Base-by-base conservation (phyloP, 2,329 filamentous ascomycete species). In the Penicillium griseofulvum region DNA sequence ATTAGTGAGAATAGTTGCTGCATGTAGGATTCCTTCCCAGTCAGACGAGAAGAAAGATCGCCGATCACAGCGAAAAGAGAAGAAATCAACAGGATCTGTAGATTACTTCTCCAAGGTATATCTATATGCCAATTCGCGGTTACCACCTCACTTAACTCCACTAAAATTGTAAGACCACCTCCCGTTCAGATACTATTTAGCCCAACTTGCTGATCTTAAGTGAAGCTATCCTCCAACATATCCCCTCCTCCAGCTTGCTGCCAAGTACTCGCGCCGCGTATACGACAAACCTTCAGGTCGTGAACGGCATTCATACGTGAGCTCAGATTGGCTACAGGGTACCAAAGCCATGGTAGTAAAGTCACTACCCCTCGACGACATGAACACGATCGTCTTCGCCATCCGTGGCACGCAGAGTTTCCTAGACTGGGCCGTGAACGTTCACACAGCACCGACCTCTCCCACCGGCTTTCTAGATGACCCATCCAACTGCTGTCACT, bases 271-370 rank as follows among this genome's bases (percentile, higher is more conserved):
- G 0, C 83, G 88, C 58, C 80, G 83, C 34, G 90, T 89, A 2
- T 96, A 96, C 70, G 80, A 83, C 39, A 81, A 81, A 34, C 86
- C 89, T 0, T 75, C 76, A 0, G 82, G 82, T 1, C 76, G 80
- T 22, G 88, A 91, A 71, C 80, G 80, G 12, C 84, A 89, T 63
- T 81, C 86, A 2, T 88, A 89, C 62, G 81, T 94, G 34, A 80
- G 86, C 34, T 84, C 88, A 4, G 85, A 91, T 70, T 89, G 86
- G 81, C 80, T 81, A 19, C 80, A 82, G 4, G 89, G 89, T n/a
- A 88, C 89, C 1, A 93, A 92, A 69, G 88, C 90, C 24, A 93
- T 93, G 87, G 85, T 89, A 16, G 86, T 95, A 68, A 93, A 92
- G 68, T 90, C 87, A 0, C 81, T 92, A 0, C 85, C 89, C 1